phyloP scores from a whole-genome alignment of 805 yeast species.

The Teunomyces gatunensis region DNA sequence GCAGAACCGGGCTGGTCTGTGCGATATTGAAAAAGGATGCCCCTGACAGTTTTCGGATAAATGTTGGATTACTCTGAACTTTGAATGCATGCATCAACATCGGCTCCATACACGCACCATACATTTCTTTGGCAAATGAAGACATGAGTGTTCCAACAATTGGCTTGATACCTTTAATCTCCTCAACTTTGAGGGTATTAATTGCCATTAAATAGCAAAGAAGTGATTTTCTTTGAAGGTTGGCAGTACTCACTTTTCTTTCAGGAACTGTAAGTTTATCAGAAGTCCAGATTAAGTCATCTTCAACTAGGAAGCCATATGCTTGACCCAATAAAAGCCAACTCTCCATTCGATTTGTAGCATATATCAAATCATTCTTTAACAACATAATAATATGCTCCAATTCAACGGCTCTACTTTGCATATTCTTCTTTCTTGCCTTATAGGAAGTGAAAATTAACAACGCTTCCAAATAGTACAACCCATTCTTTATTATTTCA shows the following conservation, averaged over 20 bases:
- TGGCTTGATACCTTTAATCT: conserved; percentile 19
- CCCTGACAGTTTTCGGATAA: conserved; percentile 23
- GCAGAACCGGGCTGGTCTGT: conserved; percentile 18
- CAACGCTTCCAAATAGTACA: conserved; percentile 69
- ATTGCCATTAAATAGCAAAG: conserved; percentile 75
- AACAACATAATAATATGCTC: conserved; percentile 69
- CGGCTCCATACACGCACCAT: conserved; percentile 59
- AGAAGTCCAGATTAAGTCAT: conserved; percentile 88
- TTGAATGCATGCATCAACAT: conserved; percentile 61
- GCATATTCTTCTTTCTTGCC: conserved; percentile 70
- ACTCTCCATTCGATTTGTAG: conserved; percentile 69
- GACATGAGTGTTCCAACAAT: conserved; percentile 48
- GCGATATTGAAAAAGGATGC: conserved; percentile 24
- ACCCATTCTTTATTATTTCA: conserved; percentile 47
- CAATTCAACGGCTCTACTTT: conserved; percentile 77
- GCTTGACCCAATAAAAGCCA: conserved; percentile 87
- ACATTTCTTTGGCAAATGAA: conserved; percentile 55
- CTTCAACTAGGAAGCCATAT: conserved; percentile 76
- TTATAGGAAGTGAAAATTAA: conserved; percentile 66
- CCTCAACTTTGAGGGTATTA: conserved; percentile 25
- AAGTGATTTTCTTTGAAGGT: conserved; percentile 64
- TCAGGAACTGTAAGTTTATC: conserved; percentile 70
- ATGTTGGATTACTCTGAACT: conserved; percentile 36
- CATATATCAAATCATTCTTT: conserved; percentile 62
- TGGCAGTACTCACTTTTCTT: conserved; percentile 57